Base-by-base conservation (phyloP, 805 yeast species). In the Zygoascus ofunaensis region DNA sequence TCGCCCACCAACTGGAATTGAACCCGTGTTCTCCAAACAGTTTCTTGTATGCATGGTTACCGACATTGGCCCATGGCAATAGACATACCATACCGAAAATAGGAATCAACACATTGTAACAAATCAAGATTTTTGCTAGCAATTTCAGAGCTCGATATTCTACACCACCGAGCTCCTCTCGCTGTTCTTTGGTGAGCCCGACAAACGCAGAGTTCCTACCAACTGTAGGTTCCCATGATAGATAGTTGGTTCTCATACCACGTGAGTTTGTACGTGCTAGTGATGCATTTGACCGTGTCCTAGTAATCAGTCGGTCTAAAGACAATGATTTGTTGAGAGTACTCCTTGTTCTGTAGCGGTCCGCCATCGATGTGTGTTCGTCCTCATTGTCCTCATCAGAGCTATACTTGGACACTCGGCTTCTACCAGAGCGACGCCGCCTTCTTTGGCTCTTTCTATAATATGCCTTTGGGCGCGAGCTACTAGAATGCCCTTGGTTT, bases 151-250 rank as follows among this genome's bases (percentile, higher is more conserved):
- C 87, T 37, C 97, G 73, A 60, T 92, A 92, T 58, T 92, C 99
- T 14, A 92, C 96, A 41, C 98, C 99, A 33, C 98, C 99, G 33
- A 92, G 66, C 60, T 92, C 99, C 47, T 84, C 94, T 56, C 86
- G 87, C 61, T 92, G 97, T 20, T 74, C 80, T 32, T 79, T 85
- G 2, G 86, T 77, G 36, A 92, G 62, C 14, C 82, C 82, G 2
- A 87, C 82, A 68, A 92, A 92, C 0, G 89, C 81, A 0, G 97
- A 90, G 62, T 92, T 92, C 61, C 97, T 74, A 8, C 96, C 97
- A 30, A 92, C 74, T 0, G 92, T 84, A 2, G 97, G 97, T 26
- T 74, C 74, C 86, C 94, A 87, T 0, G 97, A 87, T 20, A 90
- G 66, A 55, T 89, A 92, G 50, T 62, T 62, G 4, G 66, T 50